A percentile compares a stretch with the other conserved stretches of the same genome.
These are phyloP conservation scores for Pythium sp. DNA, from an alignment of 352 stramenopile species.

Conservation along the genomic window DNA sequence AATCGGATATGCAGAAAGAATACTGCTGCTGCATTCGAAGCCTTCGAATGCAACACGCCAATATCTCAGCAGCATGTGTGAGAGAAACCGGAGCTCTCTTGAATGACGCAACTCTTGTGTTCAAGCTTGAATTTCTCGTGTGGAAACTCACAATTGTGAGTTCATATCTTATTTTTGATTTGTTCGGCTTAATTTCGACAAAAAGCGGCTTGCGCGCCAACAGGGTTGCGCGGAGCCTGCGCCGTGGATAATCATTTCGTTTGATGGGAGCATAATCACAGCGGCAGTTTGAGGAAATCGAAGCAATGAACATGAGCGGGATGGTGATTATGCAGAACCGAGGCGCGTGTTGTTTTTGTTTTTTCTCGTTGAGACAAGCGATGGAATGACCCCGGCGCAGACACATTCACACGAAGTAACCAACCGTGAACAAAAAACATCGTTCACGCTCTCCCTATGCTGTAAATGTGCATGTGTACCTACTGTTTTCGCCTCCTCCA, in stretches of 20 bases:
- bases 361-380: conserved; percentile 1
- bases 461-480: neutral
- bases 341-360: neutral
- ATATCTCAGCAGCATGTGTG: neutral
- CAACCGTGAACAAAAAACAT: neutral
- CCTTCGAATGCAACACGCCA: neutral
- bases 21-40: neutral
- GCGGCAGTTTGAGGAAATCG: neutral
- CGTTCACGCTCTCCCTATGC: neutral
- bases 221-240: neutral
- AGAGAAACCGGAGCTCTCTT: conserved; percentile 6
- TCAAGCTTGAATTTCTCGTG: neutral
- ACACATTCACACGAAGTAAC: neutral
- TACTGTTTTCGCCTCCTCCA: neutral
- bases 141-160: too few relatives aligned
- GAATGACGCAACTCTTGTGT: neutral
- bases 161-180: neutral
- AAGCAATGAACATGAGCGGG: neutral
- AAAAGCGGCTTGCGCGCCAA: neutral
- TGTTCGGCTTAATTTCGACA: neutral
- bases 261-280: neutral
- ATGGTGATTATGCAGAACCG: neutral
- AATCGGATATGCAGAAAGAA: neutral
- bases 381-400: neutral
- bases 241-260: neutral